phyloP scores from a whole-genome alignment of 164 flowering plant genomes.

The Litsea cubeba region DNA sequence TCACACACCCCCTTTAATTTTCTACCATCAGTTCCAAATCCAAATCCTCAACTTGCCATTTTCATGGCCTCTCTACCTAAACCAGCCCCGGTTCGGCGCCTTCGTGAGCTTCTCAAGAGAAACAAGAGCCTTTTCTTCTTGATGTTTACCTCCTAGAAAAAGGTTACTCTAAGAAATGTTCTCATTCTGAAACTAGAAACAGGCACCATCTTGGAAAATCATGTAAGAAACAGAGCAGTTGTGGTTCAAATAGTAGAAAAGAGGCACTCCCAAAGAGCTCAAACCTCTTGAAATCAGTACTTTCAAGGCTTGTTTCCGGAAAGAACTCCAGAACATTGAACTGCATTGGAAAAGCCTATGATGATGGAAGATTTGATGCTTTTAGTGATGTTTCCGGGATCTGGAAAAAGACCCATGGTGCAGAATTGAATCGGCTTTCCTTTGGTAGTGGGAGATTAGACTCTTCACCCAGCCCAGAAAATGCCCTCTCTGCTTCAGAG shows the following conservation, averaged over 20 bases:
- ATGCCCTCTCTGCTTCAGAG: constrained; percentile 2
- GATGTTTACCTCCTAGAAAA: constrained; percentile 50
- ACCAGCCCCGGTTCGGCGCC: constrained; percentile 22
- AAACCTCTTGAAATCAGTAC: constrained; percentile 28
- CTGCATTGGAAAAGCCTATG: background rate
- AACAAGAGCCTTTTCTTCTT: constrained; percentile 69
- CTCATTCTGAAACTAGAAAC: constrained; percentile 9
- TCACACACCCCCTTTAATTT: background rate
- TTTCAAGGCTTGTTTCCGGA: constrained; percentile 24
- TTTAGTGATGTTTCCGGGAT: constrained; percentile 2
- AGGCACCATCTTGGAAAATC: constrained; percentile 18
- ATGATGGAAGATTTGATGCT: constrained; percentile 7
- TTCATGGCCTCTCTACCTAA: constrained; percentile 24
- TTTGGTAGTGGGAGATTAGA: constrained; percentile 34
- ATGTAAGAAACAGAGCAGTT: constrained; percentile 6
- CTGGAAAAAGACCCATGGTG: constrained; percentile 4
- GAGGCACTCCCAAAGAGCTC: constrained; percentile 19
- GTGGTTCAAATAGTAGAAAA: constrained; percentile 13
- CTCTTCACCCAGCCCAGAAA: constrained; percentile 14
- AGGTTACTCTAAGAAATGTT: constrained; percentile 27
- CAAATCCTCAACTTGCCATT: constrained; percentile 1
- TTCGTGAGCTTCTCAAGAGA: constrained; percentile 49
- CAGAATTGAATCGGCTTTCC: constrained; percentile 29
- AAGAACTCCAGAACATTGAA: constrained; percentile 6
- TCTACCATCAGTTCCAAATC: constrained; percentile 8